Percentiles rank a stretch among this genome's conserved stretches.
Conservation (phyloP, 495 filamentous ascomycete species). For the Mytilinidion resinicola region DNA sequence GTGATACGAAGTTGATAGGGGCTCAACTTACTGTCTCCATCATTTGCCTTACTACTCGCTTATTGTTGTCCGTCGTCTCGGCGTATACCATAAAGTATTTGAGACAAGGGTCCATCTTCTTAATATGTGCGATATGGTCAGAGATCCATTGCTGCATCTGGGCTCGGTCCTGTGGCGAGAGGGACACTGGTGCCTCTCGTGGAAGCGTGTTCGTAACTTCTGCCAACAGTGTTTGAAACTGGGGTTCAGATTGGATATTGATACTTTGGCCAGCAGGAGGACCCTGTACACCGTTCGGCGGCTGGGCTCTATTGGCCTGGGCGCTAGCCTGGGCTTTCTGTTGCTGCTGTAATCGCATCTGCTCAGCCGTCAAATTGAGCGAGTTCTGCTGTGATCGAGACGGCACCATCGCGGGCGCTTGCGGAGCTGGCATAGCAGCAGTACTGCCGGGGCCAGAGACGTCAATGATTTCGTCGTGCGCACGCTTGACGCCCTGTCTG, state of each 20-base stretch:
- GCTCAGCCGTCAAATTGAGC: conserved; percentile 41
- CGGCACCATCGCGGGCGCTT: conserved; percentile 34
- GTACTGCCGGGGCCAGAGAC: conserved; percentile 39
- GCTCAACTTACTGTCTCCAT: background rate
- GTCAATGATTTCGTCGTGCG: conserved; percentile 59
- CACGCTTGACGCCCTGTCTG: conserved; percentile 49
- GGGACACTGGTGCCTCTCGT: background rate
- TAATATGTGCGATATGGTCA: conserved; percentile 2
- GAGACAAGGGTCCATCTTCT: conserved; percentile 14
- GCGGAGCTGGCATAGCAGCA: conserved; percentile 27
- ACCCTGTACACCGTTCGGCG: background rate
- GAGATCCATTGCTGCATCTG: conserved; percentile 9
- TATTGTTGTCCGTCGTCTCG: conserved; percentile 3
- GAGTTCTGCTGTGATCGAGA: conserved; percentile 35
- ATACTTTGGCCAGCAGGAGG: conserved; percentile 2
- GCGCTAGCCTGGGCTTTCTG: conserved; percentile 24
- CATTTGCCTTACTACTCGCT: background rate
- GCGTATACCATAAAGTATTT: conserved; percentile 9
- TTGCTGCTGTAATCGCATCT: conserved; percentile 50
- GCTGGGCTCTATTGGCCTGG: conserved; percentile 11
- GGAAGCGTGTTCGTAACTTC: conserved; percentile 14
- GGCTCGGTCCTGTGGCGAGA: conserved; percentile 12
- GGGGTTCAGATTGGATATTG: no score
- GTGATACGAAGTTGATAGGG: no score
- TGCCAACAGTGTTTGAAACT: conserved; percentile 8